Conservation (phyloP, 2,329 filamentous ascomycete genomes). For the Hymenoscyphus fraxineus region DNA sequence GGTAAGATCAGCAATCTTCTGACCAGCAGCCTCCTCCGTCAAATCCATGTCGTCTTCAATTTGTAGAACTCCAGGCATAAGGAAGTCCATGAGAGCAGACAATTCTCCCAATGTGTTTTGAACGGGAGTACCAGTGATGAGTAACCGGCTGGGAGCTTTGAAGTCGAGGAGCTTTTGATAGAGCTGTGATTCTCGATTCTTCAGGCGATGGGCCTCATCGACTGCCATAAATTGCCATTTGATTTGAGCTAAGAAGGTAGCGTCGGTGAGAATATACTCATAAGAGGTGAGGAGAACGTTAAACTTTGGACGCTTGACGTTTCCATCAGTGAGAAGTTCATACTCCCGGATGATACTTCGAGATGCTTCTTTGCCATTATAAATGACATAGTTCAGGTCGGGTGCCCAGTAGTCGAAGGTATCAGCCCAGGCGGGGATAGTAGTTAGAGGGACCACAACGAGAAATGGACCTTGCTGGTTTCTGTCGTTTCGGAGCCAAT, state of each 20-base stretch:
- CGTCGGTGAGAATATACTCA: conserved; percentile 88
- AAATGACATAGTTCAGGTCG: conserved; percentile 94
- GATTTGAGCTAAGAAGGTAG: conserved; percentile 77
- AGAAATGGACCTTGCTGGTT: conserved; percentile 91
- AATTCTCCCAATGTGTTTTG: conserved; percentile 95
- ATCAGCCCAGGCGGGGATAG: conserved; percentile 96
- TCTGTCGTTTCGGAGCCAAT: conserved; percentile 89
- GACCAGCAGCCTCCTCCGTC: conserved; percentile 72
- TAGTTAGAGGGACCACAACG: conserved; percentile 94
- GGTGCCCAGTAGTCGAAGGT: conserved; percentile 97
- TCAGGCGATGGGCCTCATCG: conserved; percentile 93
- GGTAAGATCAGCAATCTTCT: conserved; percentile 83
- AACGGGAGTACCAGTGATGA: conserved; percentile 96
- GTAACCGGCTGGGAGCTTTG: conserved; percentile 78
- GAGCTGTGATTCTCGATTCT: conserved; percentile 92
- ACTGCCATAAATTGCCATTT: conserved; percentile 98
- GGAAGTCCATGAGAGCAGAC: conserved; percentile 87
- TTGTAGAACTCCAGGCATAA: conserved; percentile 89
- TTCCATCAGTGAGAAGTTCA: conserved; percentile 82
- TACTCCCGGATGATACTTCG: conserved; percentile 86
- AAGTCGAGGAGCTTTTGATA: conserved; percentile 84
- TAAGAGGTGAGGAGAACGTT: conserved; percentile 98
- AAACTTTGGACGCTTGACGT: conserved; percentile 87
- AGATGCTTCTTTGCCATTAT: conserved; percentile 83
- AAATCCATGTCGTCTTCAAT: conserved; percentile 93